Evolutionary conservation across 2,329 filamentous ascomycete species (phyloP).

Genomic region (Colletotrichum scovillei): DNA sequence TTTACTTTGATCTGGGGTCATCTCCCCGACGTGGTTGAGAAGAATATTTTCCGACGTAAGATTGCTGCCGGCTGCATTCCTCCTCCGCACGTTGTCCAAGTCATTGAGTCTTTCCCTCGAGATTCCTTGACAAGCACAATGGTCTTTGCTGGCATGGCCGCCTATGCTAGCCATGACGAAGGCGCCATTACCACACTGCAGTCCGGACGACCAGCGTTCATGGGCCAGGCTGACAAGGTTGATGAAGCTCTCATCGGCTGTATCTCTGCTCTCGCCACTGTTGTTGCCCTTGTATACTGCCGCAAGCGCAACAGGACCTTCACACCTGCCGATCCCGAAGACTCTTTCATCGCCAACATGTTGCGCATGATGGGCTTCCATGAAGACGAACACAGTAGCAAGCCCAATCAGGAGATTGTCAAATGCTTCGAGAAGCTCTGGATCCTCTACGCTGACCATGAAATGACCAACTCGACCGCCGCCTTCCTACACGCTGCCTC

Average conservation of each 20-base stretch:
- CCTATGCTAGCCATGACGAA: conserved; percentile 44
- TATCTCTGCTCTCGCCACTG: conserved; percentile 9
- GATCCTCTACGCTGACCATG: conserved; percentile 60
- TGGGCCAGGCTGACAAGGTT: neutral
- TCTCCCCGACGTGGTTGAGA: conserved; percentile 46
- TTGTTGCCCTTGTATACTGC: conserved; percentile 43
- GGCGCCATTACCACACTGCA: conserved; percentile 40
- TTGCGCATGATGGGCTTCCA: conserved; percentile 41
- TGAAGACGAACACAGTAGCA: neutral
- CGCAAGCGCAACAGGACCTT: conserved; percentile 51
- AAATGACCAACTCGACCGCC: conserved; percentile 61
- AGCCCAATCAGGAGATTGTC: conserved; percentile 45
- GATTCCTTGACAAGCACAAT: conserved; percentile 49
- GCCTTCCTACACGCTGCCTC: conserved; percentile 58
- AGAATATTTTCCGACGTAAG: conserved; percentile 32
- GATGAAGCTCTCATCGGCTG: conserved; percentile 5
- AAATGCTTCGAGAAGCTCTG: conserved; percentile 47
- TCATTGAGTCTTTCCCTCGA: conserved; percentile 35
- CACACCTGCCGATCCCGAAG: conserved; percentile 43
- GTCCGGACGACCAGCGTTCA: neutral
- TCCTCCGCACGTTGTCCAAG: neutral
- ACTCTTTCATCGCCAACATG: conserved; percentile 54
- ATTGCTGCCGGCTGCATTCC: conserved; percentile 8
- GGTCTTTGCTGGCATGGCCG: conserved; percentile 49
- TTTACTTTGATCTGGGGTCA: conserved; percentile 52